These are phyloP conservation scores for Parathielavia hyrcaniae DNA, from an alignment of 495 filamentous ascomycete genomes.

Conservation along the genomic window DNA sequence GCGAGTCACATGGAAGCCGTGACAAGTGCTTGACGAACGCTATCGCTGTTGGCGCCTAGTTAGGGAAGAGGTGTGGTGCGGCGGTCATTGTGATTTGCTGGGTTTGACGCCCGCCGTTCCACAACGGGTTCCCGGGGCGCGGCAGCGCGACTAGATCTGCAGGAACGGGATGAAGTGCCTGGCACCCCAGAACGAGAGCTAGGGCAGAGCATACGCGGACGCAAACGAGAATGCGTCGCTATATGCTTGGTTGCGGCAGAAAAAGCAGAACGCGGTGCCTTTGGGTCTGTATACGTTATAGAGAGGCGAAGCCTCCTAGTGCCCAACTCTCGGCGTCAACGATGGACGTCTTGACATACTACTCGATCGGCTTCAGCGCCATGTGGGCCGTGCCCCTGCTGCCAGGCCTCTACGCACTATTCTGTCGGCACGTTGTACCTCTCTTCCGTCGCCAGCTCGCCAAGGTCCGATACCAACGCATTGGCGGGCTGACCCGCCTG, in stretches of 20 bases:
- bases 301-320: slow-evolving; percentile 3
- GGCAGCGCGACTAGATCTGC: slow-evolving; percentile 8
- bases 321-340: neutral
- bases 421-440: slow-evolving; percentile 3
- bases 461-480: neutral
- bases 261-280: slow-evolving; percentile 9
- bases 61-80: slow-evolving; percentile 4
- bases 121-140: neutral
- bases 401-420: neutral
- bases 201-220: neutral
- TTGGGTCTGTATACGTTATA: neutral
- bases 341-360: slow-evolving; percentile 5
- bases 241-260: slow-evolving; percentile 1
- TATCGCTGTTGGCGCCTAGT: neutral
- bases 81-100: slow-evolving; percentile 3
- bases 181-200: slow-evolving; percentile 1
- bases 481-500: slow-evolving; percentile 2
- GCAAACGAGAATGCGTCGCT: slow-evolving; percentile 4
- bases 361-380: slow-evolving; percentile 5
- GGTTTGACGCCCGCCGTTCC: slow-evolving; percentile 7
- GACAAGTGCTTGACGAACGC: slow-evolving; percentile 2
- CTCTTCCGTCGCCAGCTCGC: slow-evolving; percentile 4
- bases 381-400: neutral
- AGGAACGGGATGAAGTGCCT: slow-evolving; percentile 5
- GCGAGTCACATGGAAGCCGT: neutral